These are phyloP conservation scores for Breynia disticha DNA, from an alignment of 441 rosid species.

Conservation along the genomic window DNA sequence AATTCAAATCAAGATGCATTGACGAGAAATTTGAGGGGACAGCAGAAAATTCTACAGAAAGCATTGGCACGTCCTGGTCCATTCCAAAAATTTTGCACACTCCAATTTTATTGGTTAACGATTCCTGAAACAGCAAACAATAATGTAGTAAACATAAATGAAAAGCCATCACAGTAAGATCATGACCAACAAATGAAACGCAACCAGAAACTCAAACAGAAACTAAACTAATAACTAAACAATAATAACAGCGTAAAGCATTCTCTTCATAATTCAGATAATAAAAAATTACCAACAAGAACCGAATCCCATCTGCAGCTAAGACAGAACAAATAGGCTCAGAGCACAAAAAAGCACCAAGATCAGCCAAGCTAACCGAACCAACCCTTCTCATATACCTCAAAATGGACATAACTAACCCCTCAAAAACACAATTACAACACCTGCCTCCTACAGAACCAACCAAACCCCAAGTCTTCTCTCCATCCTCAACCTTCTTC, in stretches of 20 bases:
- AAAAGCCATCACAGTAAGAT: too few relatives aligned
- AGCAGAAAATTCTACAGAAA: slow-evolving; percentile 64
- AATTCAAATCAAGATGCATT: slow-evolving; percentile 36
- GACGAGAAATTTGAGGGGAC: slow-evolving; percentile 54
- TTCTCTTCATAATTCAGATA: neutral
- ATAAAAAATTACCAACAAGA: slow-evolving; percentile 40
- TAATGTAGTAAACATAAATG: too few relatives aligned
- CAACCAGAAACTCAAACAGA: too few relatives aligned
- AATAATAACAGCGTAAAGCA: too few relatives aligned
- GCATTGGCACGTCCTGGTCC: slow-evolving; percentile 34
- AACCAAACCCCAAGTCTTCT: slow-evolving; percentile 7
- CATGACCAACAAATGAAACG: too few relatives aligned
- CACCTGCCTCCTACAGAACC: slow-evolving; percentile 21
- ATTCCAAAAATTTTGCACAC: slow-evolving; percentile 59
- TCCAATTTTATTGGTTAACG: slow-evolving; percentile 32
- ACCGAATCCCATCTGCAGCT: slow-evolving; percentile 49
- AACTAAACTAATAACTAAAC: too few relatives aligned
- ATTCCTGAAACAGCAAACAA: slow-evolving; percentile 33
- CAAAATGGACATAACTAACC: slow-evolving; percentile 45
- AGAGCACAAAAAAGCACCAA: slow-evolving; percentile 47
- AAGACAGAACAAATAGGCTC: slow-evolving; percentile 42
- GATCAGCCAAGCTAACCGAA: slow-evolving; percentile 32
- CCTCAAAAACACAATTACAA: slow-evolving; percentile 25
- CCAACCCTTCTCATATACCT: slow-evolving; percentile 35
- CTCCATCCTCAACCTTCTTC: slow-evolving; percentile 1